Conservation (phyloP, 768 basidiomycete species). For the Tulasnella calospora region DNA sequence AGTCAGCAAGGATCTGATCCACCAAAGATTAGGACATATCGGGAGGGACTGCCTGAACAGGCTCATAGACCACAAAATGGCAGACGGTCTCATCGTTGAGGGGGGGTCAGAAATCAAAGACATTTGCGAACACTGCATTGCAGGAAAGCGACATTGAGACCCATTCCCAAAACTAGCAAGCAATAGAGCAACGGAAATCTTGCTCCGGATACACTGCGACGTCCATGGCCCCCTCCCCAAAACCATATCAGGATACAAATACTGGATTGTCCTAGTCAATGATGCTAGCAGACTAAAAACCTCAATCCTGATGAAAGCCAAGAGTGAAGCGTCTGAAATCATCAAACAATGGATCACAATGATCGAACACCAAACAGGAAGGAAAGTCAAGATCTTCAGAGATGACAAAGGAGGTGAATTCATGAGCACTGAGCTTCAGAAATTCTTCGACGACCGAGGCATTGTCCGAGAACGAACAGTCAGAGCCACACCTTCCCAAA, state of each 20-base stretch:
- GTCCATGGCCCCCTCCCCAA: background rate
- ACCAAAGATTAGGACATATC: conserved; percentile 6
- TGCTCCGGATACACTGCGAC: background rate
- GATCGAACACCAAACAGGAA: conserved; percentile 9
- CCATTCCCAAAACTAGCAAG: background rate
- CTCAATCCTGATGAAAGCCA: too few species aligned
- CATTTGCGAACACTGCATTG: too few species aligned
- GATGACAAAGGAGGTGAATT: too few species aligned
- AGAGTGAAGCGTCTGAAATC: too few species aligned
- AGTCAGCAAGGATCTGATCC: background rate
- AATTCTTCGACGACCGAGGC: conserved; percentile 2
- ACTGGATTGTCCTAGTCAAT: too few species aligned
- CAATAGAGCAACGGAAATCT: background rate
- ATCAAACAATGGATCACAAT: background rate
- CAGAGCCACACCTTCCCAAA: too few species aligned
- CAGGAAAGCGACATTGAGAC: too few species aligned
- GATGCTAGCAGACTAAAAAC: too few species aligned
- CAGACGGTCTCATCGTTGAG: too few species aligned
- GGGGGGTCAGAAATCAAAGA: too few species aligned
- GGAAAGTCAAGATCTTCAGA: background rate
- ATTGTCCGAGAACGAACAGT: conserved; percentile 25
- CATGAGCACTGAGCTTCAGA: conserved; percentile 18
- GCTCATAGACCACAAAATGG: too few species aligned
- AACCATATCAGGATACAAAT: background rate
- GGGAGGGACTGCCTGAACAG: background rate